A percentile compares a stretch with the other conserved stretches of the same genome.
Evolutionary conservation across 192 early-diverging fungal species (phyloP).

Genomic region (Lunasporangiospora selenospora): DNA sequence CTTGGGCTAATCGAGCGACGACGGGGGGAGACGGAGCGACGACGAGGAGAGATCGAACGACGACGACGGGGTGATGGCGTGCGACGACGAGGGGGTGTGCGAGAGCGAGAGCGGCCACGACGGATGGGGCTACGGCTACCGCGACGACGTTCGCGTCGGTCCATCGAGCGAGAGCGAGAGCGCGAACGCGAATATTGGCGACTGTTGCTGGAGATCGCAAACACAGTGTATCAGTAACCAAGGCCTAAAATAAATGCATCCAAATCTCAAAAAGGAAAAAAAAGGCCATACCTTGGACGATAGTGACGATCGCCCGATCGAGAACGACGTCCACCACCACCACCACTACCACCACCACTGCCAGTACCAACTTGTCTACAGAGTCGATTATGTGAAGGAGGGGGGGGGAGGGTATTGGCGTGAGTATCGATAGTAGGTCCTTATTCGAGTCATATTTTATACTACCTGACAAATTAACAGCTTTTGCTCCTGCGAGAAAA

Average conservation of each 20-base stretch:
- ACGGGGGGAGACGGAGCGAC: no score
- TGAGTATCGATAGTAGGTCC: no score
- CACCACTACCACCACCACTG: slow-evolving; percentile 11
- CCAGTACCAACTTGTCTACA: slow-evolving; percentile 13
- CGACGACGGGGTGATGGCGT: no score
- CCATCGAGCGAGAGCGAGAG: slow-evolving; percentile 20
- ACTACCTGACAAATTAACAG: no score
- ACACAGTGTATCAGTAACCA: no score
- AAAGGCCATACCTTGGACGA: slow-evolving; percentile 24
- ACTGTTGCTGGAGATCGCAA: no score
- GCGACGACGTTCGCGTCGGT: slow-evolving; percentile 17
- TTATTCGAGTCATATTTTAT: no score
- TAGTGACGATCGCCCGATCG: slow-evolving; percentile 43
- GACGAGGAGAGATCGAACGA: slow-evolving; percentile 27
- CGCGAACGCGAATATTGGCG: no score
- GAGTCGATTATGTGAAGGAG: no score
- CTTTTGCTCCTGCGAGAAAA: neutral
- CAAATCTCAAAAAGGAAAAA: neutral
- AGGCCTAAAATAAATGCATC: no score
- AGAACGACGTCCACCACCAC: slow-evolving; percentile 38
- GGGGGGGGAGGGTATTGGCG: no score
- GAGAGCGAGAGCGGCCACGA: slow-evolving; percentile 30
- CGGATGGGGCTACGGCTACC: slow-evolving; percentile 27
- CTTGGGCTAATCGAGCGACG: slow-evolving; percentile 20
- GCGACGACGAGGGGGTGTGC: slow-evolving; percentile 29